These are phyloP conservation scores for Rhodamnia argentea DNA, from an alignment of 345 rosid genomes.

Conservation along the genomic window DNA sequence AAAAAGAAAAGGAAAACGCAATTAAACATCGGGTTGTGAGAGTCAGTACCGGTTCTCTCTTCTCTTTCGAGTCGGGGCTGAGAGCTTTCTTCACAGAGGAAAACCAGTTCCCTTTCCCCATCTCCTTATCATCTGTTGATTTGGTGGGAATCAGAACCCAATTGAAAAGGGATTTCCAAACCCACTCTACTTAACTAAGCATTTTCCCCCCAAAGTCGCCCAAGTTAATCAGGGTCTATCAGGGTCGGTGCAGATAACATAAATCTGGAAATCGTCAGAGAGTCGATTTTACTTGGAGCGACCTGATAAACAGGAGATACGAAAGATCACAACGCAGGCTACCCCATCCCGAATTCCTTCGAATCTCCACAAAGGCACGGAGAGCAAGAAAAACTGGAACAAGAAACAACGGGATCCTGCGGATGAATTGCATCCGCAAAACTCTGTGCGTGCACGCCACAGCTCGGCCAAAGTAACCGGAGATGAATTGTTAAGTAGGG, in stretches of 20 bases:
- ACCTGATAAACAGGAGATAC: background rate
- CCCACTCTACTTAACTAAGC: background rate
- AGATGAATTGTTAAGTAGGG: background rate
- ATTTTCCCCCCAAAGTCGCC: background rate
- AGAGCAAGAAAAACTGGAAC: background rate
- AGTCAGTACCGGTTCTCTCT: slow-evolving; percentile 33
- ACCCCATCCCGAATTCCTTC: background rate
- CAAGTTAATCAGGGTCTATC: background rate
- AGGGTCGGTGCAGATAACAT: background rate
- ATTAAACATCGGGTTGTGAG: background rate
- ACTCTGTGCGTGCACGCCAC: background rate
- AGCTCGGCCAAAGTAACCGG: background rate
- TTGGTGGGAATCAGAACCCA: background rate
- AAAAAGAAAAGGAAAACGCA: background rate
- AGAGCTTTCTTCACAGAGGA: slow-evolving; percentile 77
- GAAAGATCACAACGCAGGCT: background rate
- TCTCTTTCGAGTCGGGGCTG: slow-evolving; percentile 62
- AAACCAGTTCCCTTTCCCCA: slow-evolving; percentile 98
- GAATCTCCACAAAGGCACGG: background rate
- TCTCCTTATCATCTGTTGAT: slow-evolving; percentile 36
- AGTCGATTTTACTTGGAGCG: background rate
- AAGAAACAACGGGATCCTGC: background rate
- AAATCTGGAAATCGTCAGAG: background rate
- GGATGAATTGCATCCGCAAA: background rate
- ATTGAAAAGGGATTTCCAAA: background rate